phyloP scores from a whole-genome alignment of 805 yeast species.

The Priceomyces medius region DNA sequence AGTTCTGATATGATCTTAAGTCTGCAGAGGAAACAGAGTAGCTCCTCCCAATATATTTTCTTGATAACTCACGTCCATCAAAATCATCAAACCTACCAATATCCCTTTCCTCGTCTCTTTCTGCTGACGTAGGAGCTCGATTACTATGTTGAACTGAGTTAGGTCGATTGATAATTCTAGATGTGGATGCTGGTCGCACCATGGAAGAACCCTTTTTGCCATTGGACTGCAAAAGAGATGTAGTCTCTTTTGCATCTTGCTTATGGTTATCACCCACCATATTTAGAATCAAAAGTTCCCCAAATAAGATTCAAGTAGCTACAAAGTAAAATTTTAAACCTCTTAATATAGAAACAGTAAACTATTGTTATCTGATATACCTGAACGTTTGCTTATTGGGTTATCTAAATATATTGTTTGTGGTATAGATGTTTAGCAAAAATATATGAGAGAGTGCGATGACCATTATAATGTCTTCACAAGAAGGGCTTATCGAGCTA shows the following conservation, averaged over 20 bases:
- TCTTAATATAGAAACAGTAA: too few species aligned
- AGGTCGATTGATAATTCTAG: not conserved
- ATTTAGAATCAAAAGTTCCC: too few species aligned
- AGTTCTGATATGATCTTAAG: not conserved
- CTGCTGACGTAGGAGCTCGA: not conserved
- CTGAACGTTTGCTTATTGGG: too few species aligned
- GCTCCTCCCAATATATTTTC: not conserved
- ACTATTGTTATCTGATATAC: too few species aligned
- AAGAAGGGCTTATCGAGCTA: too few species aligned
- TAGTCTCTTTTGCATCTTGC: slow-evolving; percentile 1
- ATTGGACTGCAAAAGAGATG: not conserved
- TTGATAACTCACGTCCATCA: not conserved
- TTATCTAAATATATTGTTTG: too few species aligned
- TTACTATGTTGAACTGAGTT: not conserved
- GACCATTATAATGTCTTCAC: too few species aligned
- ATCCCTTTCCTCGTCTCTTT: not conserved
- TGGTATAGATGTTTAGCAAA: too few species aligned
- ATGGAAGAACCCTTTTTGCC: not conserved
- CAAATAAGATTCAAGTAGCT: too few species aligned
- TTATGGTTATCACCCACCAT: not conserved
- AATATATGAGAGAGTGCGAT: too few species aligned
- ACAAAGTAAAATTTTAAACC: too few species aligned
- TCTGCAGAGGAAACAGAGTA: slow-evolving; percentile 10
- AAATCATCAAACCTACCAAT: not conserved
- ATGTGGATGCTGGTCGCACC: not conserved